Evolutionary conservation across 495 filamentous ascomycete genomes (phyloP), one percentile per base, ranked within the genome.

Genomic region (Xylaria venustula): DNA sequence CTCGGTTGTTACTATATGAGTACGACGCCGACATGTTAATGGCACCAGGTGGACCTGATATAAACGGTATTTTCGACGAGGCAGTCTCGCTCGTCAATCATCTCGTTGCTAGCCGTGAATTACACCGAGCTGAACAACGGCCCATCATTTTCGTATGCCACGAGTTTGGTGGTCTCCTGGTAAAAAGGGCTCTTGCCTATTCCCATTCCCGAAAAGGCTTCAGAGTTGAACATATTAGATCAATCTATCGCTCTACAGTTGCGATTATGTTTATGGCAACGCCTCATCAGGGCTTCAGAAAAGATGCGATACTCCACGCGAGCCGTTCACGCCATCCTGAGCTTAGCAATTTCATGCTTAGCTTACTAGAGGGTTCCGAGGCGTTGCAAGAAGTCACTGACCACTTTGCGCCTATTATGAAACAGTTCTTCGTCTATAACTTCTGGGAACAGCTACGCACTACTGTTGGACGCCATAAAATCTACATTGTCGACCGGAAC

Each of bases 161-260:
- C 40, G 50, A 41, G 20, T 54, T 54, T 20, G 50, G 50, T 11
- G 50, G 50, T 17, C 50, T 54, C 8, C 14, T 54, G 2, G 50
- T 54, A 4, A 54, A 54, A 19, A 54, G 50, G 22, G 50, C 50
- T 25, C 50, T 54, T 40, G 50, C 34, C 14, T 41, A 54, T 11
- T 54, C 50, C 4, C 34, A 54, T 23, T 54, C 50, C 11, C 17
- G 34, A 19, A 54, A 54, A 19, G 50, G 17, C n/a, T 40, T 26
- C 34, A 54, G n/a, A 54, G 32, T 54, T 26, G 50, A 54, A 20
- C 50, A 54, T 40, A 54, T 54, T 41, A 54, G 50, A 41, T 54
- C 50, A 1, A 40, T 54, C 19, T 54, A 37, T 25, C 50, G 50
- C 12, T 54, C 50, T 17, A 54, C 50, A 20, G 23, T 54, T 26